Base-by-base conservation (phyloP, 148 eudicot species). In the Fallopia convolvulus region DNA sequence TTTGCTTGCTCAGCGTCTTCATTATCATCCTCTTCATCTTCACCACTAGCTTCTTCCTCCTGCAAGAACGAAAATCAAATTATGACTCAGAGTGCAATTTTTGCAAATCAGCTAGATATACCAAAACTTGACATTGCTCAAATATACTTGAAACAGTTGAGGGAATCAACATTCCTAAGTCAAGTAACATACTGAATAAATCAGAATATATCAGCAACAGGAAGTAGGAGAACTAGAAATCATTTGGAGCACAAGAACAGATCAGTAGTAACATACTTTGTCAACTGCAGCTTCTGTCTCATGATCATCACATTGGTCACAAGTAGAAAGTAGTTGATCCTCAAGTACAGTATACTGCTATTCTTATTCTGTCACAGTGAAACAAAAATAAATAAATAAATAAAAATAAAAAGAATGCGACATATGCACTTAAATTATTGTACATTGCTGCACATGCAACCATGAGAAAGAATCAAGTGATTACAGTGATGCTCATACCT, bases 1-100 rank as follows among this genome's bases (percentile, higher is more conserved):
- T 85, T 83, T 95, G 99, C 84, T 89, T 91, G 76, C 87, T 83
- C 66, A 4, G 86, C 83, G 76, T 87, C 78, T 49, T 90, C 89
- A 17, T 88, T 86, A 2, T 83, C 85, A 0, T 82, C 84, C 9
- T 33, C 40, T 3, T 33, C 71, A 14, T 70, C 73, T 58, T 58
- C 65, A 20, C 21, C 44, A 68, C 72, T 68, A 60, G 80, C 89
- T 50, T n/a, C n/a, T n/a, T 81, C 83, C 79, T 84, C 85, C 87
- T 85, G 81, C 61, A 70, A 74, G 6, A 33, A 41, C 9, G 21
- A 15, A 33, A 5, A 36, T 17, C 41, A 8, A n/a, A n/a, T 36
- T 33, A 68, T 17, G n/a, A n/a, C n/a, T n/a, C n/a, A n/a, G n/a
- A n/a, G n/a, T n/a, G 30, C 30, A 30, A 30, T 61, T 26, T 61